Evolutionary conservation across 2,329 filamentous ascomycete species (phyloP).

Genomic region (Teratosphaeria viscida): DNA sequence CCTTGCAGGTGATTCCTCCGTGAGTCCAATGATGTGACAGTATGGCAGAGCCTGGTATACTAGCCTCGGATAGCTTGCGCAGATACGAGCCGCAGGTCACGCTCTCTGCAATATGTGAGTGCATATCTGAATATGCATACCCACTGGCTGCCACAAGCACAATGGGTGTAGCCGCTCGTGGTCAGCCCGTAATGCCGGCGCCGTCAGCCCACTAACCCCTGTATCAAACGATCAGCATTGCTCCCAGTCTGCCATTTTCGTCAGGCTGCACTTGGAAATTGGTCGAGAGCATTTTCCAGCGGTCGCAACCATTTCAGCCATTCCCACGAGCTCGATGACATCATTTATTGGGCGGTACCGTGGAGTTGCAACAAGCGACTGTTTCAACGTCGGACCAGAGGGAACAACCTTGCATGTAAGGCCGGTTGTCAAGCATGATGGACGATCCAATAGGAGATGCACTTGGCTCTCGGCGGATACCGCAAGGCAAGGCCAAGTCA

Average conservation of each 20-base stretch:
- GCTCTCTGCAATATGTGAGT: too few relatives aligned
- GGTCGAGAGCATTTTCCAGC: too few relatives aligned
- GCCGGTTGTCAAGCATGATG: not conserved
- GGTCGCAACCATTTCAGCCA: not conserved
- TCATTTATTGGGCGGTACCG: not conserved
- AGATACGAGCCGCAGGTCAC: not conserved
- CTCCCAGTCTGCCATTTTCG: too few relatives aligned
- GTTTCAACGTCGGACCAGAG: not conserved
- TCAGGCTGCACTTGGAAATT: too few relatives aligned
- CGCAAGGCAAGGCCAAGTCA: not conserved
- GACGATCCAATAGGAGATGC: not conserved
- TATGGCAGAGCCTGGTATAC: not conserved
- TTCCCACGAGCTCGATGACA: not conserved
- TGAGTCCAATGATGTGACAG: too few relatives aligned
- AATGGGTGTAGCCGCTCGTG: too few relatives aligned
- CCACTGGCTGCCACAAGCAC: too few relatives aligned
- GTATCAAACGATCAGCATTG: too few relatives aligned
- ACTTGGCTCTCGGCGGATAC: not conserved
- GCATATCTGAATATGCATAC: too few relatives aligned
- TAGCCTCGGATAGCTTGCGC: not conserved
- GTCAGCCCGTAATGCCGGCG: too few relatives aligned
- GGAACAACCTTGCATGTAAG: not conserved
- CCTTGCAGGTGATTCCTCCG: not conserved
- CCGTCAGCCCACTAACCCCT: too few relatives aligned
- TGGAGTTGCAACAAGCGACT: not conserved